Conservation (phyloP, 305 asterid species). For the Coffea humblotiana region DNA sequence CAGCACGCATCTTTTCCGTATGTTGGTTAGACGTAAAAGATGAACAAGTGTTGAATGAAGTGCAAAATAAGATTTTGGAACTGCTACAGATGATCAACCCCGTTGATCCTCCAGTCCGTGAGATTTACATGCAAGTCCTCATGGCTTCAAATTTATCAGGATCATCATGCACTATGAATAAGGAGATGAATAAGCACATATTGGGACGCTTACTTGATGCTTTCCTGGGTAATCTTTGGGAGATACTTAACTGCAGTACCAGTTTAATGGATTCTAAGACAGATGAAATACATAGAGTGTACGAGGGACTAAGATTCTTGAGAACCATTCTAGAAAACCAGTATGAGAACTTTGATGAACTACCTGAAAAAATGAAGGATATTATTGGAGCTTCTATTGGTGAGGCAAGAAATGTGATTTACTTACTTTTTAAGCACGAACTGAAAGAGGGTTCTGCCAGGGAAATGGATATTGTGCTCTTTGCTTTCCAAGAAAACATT, state of each 20-base stretch:
- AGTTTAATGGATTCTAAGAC: background rate
- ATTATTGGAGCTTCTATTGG: too few relatives aligned
- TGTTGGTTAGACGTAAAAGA: too few relatives aligned
- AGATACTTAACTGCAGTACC: background rate
- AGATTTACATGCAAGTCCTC: background rate
- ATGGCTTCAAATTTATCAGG: background rate
- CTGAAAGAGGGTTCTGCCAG: too few relatives aligned
- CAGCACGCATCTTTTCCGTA: too few relatives aligned
- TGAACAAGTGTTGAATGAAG: too few relatives aligned
- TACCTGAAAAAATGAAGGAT: too few relatives aligned
- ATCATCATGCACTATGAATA: background rate
- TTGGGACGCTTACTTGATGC: background rate
- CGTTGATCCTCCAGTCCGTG: background rate
- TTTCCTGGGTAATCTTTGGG: background rate
- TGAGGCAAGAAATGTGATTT: too few relatives aligned
- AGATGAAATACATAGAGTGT: background rate
- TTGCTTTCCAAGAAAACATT: too few relatives aligned
- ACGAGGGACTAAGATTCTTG: background rate
- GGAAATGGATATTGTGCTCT: too few relatives aligned
- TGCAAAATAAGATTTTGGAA: background rate
- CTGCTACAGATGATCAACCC: constrained; percentile 7
- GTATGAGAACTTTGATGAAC: too few relatives aligned
- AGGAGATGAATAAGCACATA: background rate
- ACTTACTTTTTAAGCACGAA: too few relatives aligned
- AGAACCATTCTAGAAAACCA: background rate